phyloP scores from a whole-genome alignment of 257 asterid genomes.

The Forsythia suspensa region DNA sequence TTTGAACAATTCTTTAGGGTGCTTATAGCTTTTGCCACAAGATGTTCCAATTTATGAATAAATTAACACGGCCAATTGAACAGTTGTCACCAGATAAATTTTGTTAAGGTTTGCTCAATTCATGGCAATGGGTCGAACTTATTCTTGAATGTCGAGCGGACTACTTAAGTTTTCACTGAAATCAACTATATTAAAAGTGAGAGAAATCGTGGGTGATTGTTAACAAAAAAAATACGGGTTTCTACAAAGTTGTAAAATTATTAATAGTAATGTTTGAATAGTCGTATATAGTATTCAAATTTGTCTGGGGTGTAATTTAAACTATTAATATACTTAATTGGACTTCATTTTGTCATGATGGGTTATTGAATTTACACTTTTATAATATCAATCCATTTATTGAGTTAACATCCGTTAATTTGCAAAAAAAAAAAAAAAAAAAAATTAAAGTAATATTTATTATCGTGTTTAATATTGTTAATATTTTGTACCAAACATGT shows the following conservation, averaged over 20 bases:
- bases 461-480: too few relatives aligned
- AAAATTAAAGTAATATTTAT: too few relatives aligned
- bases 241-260: too few relatives aligned
- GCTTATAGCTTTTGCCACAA: not conserved
- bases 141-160: not conserved
- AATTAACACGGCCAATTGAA: not conserved
- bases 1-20: not conserved
- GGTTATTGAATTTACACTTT: not conserved
- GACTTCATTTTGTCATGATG: too few relatives aligned
- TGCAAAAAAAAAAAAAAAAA: too few relatives aligned
- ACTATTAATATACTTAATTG: too few relatives aligned
- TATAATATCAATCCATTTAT: not conserved
- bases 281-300: too few relatives aligned
- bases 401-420: not conserved
- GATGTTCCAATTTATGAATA: conserved; percentile 10
- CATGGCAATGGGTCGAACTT: not conserved
- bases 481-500: not conserved
- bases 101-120: not conserved
- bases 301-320: too few relatives aligned
- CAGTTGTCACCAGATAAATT: not conserved
- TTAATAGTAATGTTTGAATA: too few relatives aligned
- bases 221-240: too few relatives aligned
- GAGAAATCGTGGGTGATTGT: too few relatives aligned
- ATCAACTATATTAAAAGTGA: not conserved
- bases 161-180: not conserved